A percentile compares a stretch with the other conserved stretches of the same genome.
phyloP scores from a whole-genome alignment of 2,329 filamentous ascomycete species.

The Penicillium sp. region DNA sequence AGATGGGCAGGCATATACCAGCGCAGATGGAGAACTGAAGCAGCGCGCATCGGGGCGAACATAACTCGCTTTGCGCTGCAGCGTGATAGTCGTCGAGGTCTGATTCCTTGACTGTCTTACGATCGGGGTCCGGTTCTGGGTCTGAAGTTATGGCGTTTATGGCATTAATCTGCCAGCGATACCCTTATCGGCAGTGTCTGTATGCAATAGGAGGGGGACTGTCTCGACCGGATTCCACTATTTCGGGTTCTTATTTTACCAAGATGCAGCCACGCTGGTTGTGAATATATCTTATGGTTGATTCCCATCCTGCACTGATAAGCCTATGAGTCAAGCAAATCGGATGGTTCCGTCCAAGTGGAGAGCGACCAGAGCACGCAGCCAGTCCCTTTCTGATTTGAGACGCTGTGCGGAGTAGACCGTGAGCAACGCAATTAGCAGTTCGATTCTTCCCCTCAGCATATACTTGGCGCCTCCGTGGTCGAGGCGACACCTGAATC shows the following conservation, averaged over 20 bases:
- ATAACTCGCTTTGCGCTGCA: constrained; percentile 9
- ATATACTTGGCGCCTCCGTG: too few relatives aligned
- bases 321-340: constrained; percentile 4
- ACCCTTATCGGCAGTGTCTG: too few relatives aligned
- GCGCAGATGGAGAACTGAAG: constrained; percentile 14
- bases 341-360: constrained; percentile 11
- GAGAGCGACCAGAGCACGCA: constrained; percentile 7
- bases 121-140: background rate
- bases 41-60: constrained; percentile 8
- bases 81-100: too few relatives aligned
- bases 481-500: too few relatives aligned
- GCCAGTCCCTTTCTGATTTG: background rate
- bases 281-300: background rate
- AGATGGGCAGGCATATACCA: constrained; percentile 4
- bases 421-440: too few relatives aligned
- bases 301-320: background rate
- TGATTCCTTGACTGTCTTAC: constrained; percentile 2
- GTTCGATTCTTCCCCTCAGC: background rate
- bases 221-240: too few relatives aligned
- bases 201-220: too few relatives aligned
- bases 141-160: constrained; percentile 9
- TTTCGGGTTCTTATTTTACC: too few relatives aligned
- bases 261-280: too few relatives aligned
- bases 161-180: constrained; percentile 6
- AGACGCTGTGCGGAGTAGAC: constrained; percentile 13